Base-by-base conservation (phyloP, 805 yeast species). In the Sugiyamaella marilandica region DNA sequence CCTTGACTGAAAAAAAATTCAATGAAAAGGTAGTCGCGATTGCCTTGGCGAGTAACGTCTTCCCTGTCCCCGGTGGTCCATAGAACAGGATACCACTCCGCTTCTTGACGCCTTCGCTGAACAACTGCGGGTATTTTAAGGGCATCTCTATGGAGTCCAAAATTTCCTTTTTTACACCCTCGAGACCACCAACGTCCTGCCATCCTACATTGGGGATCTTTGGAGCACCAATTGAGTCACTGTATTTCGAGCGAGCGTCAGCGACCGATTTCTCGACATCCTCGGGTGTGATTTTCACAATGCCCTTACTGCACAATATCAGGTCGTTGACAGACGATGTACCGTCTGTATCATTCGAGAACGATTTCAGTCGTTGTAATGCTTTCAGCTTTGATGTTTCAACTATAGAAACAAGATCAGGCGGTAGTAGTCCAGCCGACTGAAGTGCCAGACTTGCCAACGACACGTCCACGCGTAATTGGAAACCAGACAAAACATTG, bases 61-160 rank as follows among this genome's bases (percentile, higher is more conserved):
- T 94, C 61, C 99, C 99, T 0, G 99, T 94, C 21, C 99, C 99
- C 0, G 99, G 99, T 0, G 99, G 99, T 0, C 99, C 99, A 70
- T 94, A 94, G 67, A 94, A 90, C 57, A 94, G 71, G 36, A 94
- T 87, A 47, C 99, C 99, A 63, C 95, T 84, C 69, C 99, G 78
- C 66, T 92, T 92, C 68, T 94, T 92, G 66, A 94, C 80, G 0
- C 98, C 98, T 45, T 83, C 83, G 48, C 83, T 78, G 69, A 92
- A 92, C 52, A 94, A 72, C 59, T 89, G 95, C 0, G 98, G 98
- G 65, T 87, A 91, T 62, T 87, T 89, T 65, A 92, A 74, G 2
- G 99, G 99, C 86, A 92, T 81, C 61, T 92, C 98, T 55, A 94
- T 91, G 0, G 99, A 92, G 64, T 94, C 99, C 66, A 91, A 71